Conservation (phyloP, 1,284 basidiomycete genomes). For the Ustilago sp. region DNA sequence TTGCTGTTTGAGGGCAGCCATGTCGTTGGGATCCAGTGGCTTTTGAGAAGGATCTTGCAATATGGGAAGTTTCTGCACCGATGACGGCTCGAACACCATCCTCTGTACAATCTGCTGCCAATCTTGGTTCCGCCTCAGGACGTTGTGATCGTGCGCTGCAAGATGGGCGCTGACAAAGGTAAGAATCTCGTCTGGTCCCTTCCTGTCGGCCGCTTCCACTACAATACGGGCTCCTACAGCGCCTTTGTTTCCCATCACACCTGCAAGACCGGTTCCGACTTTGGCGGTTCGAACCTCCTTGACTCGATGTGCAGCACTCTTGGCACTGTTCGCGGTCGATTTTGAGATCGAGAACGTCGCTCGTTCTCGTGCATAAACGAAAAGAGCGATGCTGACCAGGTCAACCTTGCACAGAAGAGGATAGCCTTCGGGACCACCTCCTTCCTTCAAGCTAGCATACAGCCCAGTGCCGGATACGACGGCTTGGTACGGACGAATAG, state of each 20-base stretch:
- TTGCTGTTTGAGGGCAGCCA: slow-evolving; percentile 68
- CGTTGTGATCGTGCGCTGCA: slow-evolving; percentile 81
- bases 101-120: slow-evolving; percentile 82
- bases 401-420: slow-evolving; percentile 56
- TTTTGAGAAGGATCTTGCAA: slow-evolving; percentile 33
- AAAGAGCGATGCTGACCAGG: slow-evolving; percentile 65
- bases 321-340: slow-evolving; percentile 78
- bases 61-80: slow-evolving; percentile 44
- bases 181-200: slow-evolving; percentile 50
- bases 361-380: slow-evolving; percentile 83
- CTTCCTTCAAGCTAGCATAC: slow-evolving; percentile 62
- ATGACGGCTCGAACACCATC: slow-evolving; percentile 76
- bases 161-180: slow-evolving; percentile 95
- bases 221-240: slow-evolving; percentile 89
- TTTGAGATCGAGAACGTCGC: slow-evolving; percentile 70
- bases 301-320: slow-evolving; percentile 72
- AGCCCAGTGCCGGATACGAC: slow-evolving; percentile 58
- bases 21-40: slow-evolving; percentile 27
- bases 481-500: slow-evolving; percentile 67
- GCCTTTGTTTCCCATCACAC: slow-evolving; percentile 90
- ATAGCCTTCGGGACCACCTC: slow-evolving; percentile 66
- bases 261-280: slow-evolving; percentile 67
- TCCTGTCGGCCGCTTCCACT: slow-evolving; percentile 70
- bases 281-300: slow-evolving; percentile 63
- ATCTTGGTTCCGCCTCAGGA: slow-evolving; percentile 80